Percentiles rank a stretch among this genome's conserved stretches.
These are phyloP conservation scores for Arabidopsis thaliana DNA, from an alignment of 345 rosid genomes.

Conservation along the genomic window DNA sequence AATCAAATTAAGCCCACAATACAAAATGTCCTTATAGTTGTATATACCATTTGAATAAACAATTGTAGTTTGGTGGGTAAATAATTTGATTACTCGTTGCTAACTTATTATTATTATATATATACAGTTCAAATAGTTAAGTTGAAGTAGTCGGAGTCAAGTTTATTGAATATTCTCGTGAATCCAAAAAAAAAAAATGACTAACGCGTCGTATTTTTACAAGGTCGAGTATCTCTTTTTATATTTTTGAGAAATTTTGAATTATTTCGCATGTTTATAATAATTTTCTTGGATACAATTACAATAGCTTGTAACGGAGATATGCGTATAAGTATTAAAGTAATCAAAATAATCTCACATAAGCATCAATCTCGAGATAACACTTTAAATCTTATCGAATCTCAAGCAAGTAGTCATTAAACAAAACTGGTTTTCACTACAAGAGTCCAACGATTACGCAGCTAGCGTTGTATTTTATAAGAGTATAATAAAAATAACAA, in stretches of 20 bases:
- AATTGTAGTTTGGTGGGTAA: background rate
- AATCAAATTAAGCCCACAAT: background rate
- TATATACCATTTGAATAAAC: background rate
- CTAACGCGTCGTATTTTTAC: background rate
- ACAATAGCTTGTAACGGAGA: slow-evolving; percentile 3
- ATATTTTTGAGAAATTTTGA: background rate
- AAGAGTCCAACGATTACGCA: slow-evolving; percentile 44
- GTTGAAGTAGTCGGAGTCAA: background rate
- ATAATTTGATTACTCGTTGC: background rate
- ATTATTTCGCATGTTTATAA: background rate
- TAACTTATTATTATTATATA: background rate
- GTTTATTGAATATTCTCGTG: background rate
- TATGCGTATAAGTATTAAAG: background rate
- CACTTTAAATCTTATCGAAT: slow-evolving; percentile 29
- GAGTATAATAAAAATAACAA: background rate
- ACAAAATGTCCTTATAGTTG: background rate
- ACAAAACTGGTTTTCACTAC: slow-evolving; percentile 25
- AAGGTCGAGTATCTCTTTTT: background rate
- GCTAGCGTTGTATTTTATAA: slow-evolving; percentile 14
- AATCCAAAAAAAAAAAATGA: background rate
- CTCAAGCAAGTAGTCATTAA: slow-evolving; percentile 29
- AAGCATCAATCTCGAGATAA: slow-evolving; percentile 33
- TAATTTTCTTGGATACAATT: background rate
- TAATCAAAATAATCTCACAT: background rate
- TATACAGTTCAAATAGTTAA: background rate